Evolutionary conservation across 805 yeast species (phyloP), one percentile per base, ranked within the genome.

Genomic region (Pichia gijzeniarum): DNA sequence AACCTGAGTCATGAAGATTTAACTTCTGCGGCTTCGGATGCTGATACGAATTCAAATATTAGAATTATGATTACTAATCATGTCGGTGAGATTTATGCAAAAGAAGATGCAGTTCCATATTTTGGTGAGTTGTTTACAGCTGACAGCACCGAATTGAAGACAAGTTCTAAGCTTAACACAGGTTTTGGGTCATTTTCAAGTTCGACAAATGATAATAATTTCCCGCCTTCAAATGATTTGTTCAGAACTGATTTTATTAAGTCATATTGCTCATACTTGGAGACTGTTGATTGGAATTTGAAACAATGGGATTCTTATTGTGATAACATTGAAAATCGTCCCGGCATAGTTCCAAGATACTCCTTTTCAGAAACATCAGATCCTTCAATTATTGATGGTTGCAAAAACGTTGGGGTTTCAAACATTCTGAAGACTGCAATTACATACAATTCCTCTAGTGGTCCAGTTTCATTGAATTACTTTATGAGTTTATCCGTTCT

Each of bases 1-100:
- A 21, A 21, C 4, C 8, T 13, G 22, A 17, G 18, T 30, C 8
- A 39, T 20, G 35, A 25, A 19, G 35, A 13, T 25, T 4, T 10
- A 6, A 5, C 4, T 7, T 7, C 16, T 5, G 33, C 33, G 14
- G 16, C 44, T 2, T 16, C 16, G 3, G 19, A 25, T 12, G 27
- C 20, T 18, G 41, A 38, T 22, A 25, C 27, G 1, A 18, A 21
- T 19, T 18, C 38, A 12, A 38, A 38, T 18, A 43, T 39, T 51
- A 85, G 82, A 65, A 79, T 89, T 25, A 74, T 87, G 69, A 90
- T 95, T 9, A 88, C 96, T 3, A 85, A 91, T 55, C 93, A 95
- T 10, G 72, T 91, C 53, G 96, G 96, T 33, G 75, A 76, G 46
- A 68, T 76, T 1, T 88, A 84, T 55, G 76, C 91, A 0, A 85